Evolutionary conservation across 2,329 filamentous ascomycete genomes (phyloP).

Genomic region (Trichophyton benhamiae): DNA sequence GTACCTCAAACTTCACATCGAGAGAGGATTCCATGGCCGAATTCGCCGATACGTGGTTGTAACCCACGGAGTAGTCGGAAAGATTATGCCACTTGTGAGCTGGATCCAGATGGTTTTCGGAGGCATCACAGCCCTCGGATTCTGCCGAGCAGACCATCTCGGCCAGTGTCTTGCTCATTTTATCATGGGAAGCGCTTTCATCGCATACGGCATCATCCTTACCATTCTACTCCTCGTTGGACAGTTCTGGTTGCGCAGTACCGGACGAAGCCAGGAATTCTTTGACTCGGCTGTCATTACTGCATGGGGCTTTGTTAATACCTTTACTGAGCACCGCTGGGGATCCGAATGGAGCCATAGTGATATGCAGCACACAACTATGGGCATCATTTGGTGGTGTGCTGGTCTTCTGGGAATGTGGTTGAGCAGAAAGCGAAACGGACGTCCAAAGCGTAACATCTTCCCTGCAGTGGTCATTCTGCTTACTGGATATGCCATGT

Average conservation of each 20-base stretch:
- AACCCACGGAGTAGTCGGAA: constrained; percentile 70
- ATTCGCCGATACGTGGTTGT: constrained; percentile 61
- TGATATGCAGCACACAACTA: constrained; percentile 95
- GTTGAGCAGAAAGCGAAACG: constrained; percentile 74
- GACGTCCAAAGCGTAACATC: constrained; percentile 80
- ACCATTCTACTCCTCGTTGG: constrained; percentile 79
- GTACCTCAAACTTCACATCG: constrained; percentile 81
- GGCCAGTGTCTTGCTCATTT: constrained; percentile 94
- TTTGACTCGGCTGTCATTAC: constrained; percentile 87
- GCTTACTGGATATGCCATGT: constrained; percentile 93
- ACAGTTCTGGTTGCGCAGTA: constrained; percentile 70
- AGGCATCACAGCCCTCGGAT: constrained; percentile 80
- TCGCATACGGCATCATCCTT: constrained; percentile 80
- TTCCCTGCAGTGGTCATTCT: constrained; percentile 84
- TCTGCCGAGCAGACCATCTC: constrained; percentile 80
- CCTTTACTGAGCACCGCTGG: constrained; percentile 96
- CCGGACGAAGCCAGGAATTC: constrained; percentile 86
- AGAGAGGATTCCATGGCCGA: constrained; percentile 67
- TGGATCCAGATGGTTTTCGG: constrained; percentile 97
- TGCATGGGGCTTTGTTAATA: constrained; percentile 93
- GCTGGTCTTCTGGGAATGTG: constrained; percentile 84
- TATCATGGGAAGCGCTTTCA: constrained; percentile 96
- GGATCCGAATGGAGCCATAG: constrained; percentile 79
- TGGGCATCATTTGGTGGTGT: constrained; percentile 99
- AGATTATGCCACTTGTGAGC: constrained; percentile 68